Evolutionary conservation across 257 asterid genomes (phyloP).

Genomic region (Striga asiatica): DNA sequence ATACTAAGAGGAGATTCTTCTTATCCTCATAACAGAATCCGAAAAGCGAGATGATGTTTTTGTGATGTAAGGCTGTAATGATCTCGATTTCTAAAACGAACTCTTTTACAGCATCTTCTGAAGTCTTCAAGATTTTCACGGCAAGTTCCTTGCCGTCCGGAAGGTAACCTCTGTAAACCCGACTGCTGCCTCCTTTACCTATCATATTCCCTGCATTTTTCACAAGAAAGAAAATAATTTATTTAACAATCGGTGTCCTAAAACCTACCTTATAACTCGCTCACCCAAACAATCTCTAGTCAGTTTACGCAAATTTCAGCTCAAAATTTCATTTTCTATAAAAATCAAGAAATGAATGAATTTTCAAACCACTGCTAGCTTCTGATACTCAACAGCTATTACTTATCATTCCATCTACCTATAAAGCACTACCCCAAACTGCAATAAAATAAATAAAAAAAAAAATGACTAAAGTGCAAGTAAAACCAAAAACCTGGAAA

Average conservation of each 20-base stretch:
- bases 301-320: not conserved
- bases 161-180: slow-evolving; percentile 72
- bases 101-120: slow-evolving; percentile 61
- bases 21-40: slow-evolving; percentile 87
- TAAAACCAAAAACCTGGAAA: slow-evolving; percentile 27
- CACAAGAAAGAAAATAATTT: not conserved
- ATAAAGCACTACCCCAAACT: too few relatives aligned
- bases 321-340: too few relatives aligned
- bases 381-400: not conserved
- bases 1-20: slow-evolving; percentile 65
- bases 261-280: too few relatives aligned
- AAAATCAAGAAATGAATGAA: too few relatives aligned
- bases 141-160: slow-evolving; percentile 92
- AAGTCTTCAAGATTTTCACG: slow-evolving; percentile 75
- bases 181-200: slow-evolving; percentile 96
- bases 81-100: slow-evolving; percentile 84
- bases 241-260: too few relatives aligned
- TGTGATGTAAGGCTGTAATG: slow-evolving; percentile 69
- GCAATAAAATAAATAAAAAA: not conserved
- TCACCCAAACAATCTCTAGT: not conserved
- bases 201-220: slow-evolving; percentile 49
- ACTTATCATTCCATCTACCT: not conserved
- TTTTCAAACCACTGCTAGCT: not conserved
- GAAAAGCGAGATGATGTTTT: slow-evolving; percentile 74
- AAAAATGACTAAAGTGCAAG: not conserved